Evolutionary conservation across 345 rosid genomes (phyloP).

Genomic region (Hypericum perforatum): DNA sequence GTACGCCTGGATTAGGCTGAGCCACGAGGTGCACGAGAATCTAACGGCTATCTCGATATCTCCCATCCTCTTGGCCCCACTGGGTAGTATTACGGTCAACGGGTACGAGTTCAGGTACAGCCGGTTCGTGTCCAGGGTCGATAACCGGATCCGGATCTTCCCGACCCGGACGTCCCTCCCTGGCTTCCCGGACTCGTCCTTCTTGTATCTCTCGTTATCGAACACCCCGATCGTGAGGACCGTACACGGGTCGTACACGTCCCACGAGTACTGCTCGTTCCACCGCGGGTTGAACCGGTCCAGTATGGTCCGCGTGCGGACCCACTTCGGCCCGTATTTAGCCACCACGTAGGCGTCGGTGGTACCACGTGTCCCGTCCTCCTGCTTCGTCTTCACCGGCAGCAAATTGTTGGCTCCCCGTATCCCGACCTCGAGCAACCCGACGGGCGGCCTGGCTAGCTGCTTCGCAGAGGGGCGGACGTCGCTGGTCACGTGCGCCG

Average conservation of each 20-base stretch:
- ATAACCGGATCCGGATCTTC: constrained; percentile 58
- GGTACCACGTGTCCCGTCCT: constrained; percentile 79
- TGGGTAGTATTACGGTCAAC: constrained; percentile 47
- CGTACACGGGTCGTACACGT: constrained; percentile 78
- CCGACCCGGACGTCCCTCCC: constrained; percentile 55
- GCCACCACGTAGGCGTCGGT: constrained; percentile 85
- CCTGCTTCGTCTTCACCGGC: constrained; percentile 56
- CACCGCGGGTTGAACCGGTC: constrained; percentile 87
- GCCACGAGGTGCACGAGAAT: constrained; percentile 75
- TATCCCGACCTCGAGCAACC: constrained; percentile 71
- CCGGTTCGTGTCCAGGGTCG: constrained; percentile 70
- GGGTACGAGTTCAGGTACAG: constrained; percentile 51
- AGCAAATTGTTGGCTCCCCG: constrained; percentile 74
- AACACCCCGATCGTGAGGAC: constrained; percentile 72
- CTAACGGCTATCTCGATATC: constrained; percentile 73
- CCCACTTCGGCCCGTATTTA: constrained; percentile 89
- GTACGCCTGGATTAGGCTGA: constrained; percentile 62
- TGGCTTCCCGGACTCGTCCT: constrained; percentile 45
- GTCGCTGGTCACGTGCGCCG: constrained; percentile 91
- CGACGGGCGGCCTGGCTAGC: constrained; percentile 66
- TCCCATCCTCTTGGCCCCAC: constrained; percentile 84
- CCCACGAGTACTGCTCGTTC: constrained; percentile 96
- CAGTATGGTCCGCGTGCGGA: constrained; percentile 69
- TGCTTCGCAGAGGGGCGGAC: constrained; percentile 79
- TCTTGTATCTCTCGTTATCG: constrained; percentile 65